Conservation (phyloP, 1,284 basidiomycete genomes). For the Papiliotrema laurentii region DNA sequence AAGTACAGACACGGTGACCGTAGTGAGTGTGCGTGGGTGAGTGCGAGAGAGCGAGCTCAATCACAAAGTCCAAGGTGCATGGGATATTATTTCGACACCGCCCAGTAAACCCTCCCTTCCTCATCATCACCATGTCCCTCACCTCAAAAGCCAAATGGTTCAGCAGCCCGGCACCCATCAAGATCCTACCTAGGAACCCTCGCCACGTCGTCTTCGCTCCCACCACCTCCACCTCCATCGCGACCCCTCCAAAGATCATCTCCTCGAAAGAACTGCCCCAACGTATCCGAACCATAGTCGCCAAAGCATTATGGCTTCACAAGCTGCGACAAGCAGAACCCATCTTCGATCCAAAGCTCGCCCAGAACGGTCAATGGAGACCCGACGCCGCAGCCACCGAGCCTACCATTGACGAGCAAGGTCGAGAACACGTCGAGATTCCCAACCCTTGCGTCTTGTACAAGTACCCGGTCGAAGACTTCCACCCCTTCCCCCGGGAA, state of each 20-base stretch:
- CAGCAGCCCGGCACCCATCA: background rate
- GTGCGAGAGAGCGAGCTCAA: no score
- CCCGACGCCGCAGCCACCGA: background rate
- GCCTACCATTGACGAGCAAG: background rate
- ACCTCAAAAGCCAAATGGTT: no score
- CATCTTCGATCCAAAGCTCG: constrained; percentile 1
- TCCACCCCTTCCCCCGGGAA: background rate
- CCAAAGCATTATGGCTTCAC: background rate
- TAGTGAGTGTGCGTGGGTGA: no score
- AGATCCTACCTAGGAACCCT: background rate
- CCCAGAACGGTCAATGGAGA: background rate
- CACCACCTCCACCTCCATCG: background rate
- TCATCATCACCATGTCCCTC: no score
- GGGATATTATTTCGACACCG: no score
- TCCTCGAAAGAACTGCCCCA: background rate
- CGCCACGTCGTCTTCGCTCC: background rate
- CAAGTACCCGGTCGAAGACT: background rate
- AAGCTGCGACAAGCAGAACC: background rate
- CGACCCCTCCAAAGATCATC: background rate
- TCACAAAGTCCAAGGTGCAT: no score
- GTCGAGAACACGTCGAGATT: constrained; percentile 7
- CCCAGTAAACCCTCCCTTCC: no score
- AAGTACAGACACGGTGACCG: no score
- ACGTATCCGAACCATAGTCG: background rate
- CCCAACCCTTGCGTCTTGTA: constrained; percentile 35